Percentiles rank a stretch among this genome's conserved stretches.
phyloP scores from a whole-genome alignment of 108 stramenopile species.

The Nitzschia putrida region DNA sequence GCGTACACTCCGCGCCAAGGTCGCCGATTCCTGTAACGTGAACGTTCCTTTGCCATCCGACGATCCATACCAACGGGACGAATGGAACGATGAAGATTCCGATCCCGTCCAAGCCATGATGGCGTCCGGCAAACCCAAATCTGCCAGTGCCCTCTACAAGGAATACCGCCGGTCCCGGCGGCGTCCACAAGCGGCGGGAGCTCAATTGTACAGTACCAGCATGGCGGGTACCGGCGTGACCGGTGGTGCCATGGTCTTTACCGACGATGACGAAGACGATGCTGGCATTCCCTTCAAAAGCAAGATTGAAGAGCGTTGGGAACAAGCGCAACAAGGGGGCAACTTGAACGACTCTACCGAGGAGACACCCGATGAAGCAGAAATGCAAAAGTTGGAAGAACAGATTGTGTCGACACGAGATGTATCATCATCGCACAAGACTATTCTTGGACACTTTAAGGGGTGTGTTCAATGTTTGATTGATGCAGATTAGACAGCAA shows the following conservation, averaged over 20 bases:
- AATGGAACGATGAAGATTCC: not conserved
- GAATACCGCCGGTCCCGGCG: not conserved
- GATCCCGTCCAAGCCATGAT: not conserved
- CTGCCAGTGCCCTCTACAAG: not conserved
- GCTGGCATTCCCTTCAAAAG: conserved; percentile 5
- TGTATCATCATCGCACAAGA: conserved; percentile 1
- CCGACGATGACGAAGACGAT: not conserved
- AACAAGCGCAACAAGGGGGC: conserved; percentile 23
- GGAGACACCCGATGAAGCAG: not conserved
- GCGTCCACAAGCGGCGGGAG: not conserved
- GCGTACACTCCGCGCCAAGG: not conserved
- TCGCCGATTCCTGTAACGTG: not conserved
- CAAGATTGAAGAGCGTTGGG: conserved; percentile 38
- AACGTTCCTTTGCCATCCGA: no score
- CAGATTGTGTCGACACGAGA: not conserved
- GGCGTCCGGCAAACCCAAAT: not conserved
- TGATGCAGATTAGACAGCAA: not conserved
- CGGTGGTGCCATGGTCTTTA: not conserved
- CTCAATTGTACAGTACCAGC: not conserved
- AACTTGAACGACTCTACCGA: not conserved
- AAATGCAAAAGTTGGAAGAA: not conserved
- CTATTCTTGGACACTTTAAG: conserved; percentile 14
- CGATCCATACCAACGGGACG: not conserved
- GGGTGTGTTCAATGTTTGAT: conserved; percentile 24
- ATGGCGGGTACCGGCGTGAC: not conserved